These are phyloP conservation scores for Paramecium caudatum DNA, from an alignment of 73 alveolate species.

Conservation along the genomic window DNA sequence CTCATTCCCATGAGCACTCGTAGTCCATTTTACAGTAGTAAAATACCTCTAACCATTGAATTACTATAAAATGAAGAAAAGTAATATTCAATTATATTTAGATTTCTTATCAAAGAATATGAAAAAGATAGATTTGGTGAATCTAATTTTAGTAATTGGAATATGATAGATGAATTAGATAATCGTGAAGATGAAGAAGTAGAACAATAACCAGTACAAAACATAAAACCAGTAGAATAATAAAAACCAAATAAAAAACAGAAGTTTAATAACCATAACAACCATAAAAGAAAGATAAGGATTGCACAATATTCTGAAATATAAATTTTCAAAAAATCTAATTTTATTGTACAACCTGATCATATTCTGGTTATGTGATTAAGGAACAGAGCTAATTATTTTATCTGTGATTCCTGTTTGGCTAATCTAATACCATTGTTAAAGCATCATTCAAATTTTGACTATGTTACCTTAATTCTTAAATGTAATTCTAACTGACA, in stretches of 20 bases:
- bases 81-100: not conserved
- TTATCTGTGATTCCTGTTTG: not conserved
- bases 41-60: constrained; percentile 74
- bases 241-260: constrained; percentile 13
- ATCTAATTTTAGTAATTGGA: constrained; percentile 68
- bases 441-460: not conserved
- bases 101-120: constrained; percentile 57
- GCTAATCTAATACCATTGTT: not conserved
- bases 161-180: constrained; percentile 50
- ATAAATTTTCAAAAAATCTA: not conserved
- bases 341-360: not conserved
- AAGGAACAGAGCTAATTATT: not conserved
- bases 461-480: not conserved
- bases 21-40: constrained; percentile 72
- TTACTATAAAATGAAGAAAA: constrained; percentile 73
- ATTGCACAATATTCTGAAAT: constrained; percentile 11
- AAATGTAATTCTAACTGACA: not conserved
- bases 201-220: not conserved
- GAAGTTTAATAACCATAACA: constrained; percentile 10
- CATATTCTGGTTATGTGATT: not conserved
- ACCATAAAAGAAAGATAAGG: constrained; percentile 1
- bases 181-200: not conserved
- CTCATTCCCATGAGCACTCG: constrained; percentile 74
- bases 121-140: constrained; percentile 70
- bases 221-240: constrained; percentile 12